These are phyloP conservation scores for Apiospora rasikravindrae DNA, from an alignment of 2,329 filamentous ascomycete genomes.

Conservation along the genomic window DNA sequence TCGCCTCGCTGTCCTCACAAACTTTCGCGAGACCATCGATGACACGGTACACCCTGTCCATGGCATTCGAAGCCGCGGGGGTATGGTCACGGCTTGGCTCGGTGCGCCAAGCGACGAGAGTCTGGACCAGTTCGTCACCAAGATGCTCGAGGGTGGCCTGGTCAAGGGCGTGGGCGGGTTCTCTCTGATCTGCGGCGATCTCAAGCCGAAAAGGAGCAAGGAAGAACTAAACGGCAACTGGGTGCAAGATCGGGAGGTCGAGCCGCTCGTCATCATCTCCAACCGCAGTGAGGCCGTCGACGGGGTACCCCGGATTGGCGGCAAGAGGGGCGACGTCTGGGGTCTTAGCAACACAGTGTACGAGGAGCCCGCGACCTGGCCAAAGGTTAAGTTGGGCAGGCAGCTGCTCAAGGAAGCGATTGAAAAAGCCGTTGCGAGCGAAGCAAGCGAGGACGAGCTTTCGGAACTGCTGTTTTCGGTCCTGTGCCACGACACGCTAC, in stretches of 20 bases:
- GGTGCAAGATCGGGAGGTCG: constrained; percentile 35
- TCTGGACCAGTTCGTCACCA: constrained; percentile 55
- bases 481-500: constrained; percentile 63
- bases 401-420: constrained; percentile 51
- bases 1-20: constrained; percentile 68
- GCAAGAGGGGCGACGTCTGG: constrained; percentile 56
- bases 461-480: constrained; percentile 57
- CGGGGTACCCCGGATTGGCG: constrained; percentile 63
- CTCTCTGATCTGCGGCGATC: constrained; percentile 68
- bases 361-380: constrained; percentile 60
- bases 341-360: constrained; percentile 69
- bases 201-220: constrained; percentile 42
- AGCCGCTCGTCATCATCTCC: constrained; percentile 65
- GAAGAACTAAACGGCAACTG: constrained; percentile 24
- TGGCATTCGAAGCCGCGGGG: constrained; percentile 63
- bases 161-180: constrained; percentile 70
- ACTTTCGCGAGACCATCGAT: constrained; percentile 64
- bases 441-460: constrained; percentile 52
- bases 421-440: constrained; percentile 43
- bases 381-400: constrained; percentile 63
- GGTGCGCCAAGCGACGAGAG: constrained; percentile 53
- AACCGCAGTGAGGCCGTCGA: constrained; percentile 60
- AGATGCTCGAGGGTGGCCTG: constrained; percentile 56
- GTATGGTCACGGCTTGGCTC: constrained; percentile 69
- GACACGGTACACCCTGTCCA: constrained; percentile 58